Evolutionary conservation across 441 rosid species (phyloP).

Genomic region (Kokia cookei): DNA sequence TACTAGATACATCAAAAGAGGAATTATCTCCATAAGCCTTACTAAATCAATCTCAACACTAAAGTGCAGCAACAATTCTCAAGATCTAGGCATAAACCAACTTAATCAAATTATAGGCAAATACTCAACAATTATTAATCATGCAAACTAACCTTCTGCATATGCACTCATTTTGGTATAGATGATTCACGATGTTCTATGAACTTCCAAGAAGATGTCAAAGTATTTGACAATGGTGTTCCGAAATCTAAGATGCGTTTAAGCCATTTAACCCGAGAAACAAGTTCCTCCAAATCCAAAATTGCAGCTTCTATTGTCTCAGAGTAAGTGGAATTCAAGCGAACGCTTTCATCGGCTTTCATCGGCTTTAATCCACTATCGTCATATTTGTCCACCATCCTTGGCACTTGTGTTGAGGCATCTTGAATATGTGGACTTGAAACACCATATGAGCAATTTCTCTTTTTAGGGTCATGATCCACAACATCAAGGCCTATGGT

Average conservation of each 20-base stretch:
- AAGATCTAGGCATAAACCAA: neutral
- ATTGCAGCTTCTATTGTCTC: slow-evolving; percentile 52
- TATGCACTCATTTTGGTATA: slow-evolving; percentile 13
- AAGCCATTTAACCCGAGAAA: slow-evolving; percentile 56
- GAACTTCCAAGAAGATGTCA: slow-evolving; percentile 36
- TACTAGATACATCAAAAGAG: neutral
- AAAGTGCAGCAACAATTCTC: neutral
- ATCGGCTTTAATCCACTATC: slow-evolving; percentile 21
- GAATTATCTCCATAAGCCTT: neutral
- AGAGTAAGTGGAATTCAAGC: slow-evolving; percentile 36
- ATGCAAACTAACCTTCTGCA: neutral
- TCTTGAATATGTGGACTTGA: slow-evolving; percentile 16
- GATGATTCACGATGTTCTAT: slow-evolving; percentile 23
- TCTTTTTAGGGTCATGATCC: slow-evolving; percentile 14
- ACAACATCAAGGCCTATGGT: slow-evolving; percentile 2
- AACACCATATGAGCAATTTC: slow-evolving; percentile 23
- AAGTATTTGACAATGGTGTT: slow-evolving; percentile 18
- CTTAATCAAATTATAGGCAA: neutral
- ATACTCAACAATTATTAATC: neutral
- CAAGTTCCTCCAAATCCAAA: slow-evolving; percentile 59
- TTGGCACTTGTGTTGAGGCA: slow-evolving; percentile 16
- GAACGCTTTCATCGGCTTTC: slow-evolving; percentile 23
- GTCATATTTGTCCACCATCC: neutral
- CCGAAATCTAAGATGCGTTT: slow-evolving; percentile 33
- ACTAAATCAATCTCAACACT: neutral